Percentiles rank a stretch among this genome's conserved stretches.
These are phyloP conservation scores for Gyrodon lividus DNA, from an alignment of 768 basidiomycete genomes.

Conservation along the genomic window DNA sequence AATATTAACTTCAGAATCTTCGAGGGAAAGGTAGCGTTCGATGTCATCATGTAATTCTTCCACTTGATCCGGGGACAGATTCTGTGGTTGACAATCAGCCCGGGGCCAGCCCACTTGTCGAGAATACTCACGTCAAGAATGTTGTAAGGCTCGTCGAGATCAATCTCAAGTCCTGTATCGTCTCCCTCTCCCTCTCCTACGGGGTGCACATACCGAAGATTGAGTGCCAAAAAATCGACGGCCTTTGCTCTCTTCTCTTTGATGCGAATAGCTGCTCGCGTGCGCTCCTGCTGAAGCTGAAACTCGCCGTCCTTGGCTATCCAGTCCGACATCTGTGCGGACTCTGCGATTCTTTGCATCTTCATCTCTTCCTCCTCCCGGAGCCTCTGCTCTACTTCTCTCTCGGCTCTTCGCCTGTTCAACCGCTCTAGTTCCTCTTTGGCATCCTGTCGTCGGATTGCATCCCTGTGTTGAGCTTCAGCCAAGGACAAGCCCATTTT, in stretches of 20 bases:
- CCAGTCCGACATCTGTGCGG: slow-evolving; percentile 98
- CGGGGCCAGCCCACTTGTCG: background rate
- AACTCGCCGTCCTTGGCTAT: slow-evolving; percentile 95
- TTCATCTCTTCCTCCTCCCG: slow-evolving; percentile 91
- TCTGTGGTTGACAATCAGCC: slow-evolving; percentile 45
- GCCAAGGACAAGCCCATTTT: slow-evolving; percentile 79
- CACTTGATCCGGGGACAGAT: slow-evolving; percentile 81
- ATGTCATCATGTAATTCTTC: slow-evolving; percentile 95
- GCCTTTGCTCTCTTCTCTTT: slow-evolving; percentile 97
- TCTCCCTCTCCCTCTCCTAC: slow-evolving; percentile 74
- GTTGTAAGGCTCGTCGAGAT: slow-evolving; percentile 97
- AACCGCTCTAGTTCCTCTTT: slow-evolving; percentile 93
- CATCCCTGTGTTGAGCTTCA: slow-evolving; percentile 80
- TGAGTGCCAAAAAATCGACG: slow-evolving; percentile 96
- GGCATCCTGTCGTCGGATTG: slow-evolving; percentile 79
- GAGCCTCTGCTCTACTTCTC: slow-evolving; percentile 85
- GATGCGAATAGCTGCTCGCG: slow-evolving; percentile 89
- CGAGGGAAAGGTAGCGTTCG: slow-evolving; percentile 84
- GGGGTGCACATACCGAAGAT: slow-evolving; percentile 87
- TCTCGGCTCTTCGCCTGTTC: slow-evolving; percentile 85
- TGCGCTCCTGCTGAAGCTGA: slow-evolving; percentile 90
- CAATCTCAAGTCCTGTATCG: slow-evolving; percentile 91
- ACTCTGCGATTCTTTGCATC: slow-evolving; percentile 88
- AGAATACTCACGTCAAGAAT: slow-evolving; percentile 80
- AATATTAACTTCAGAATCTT: slow-evolving; percentile 79